Evolutionary conservation across 2,329 filamentous ascomycete genomes (phyloP), one percentile per base, ranked within the genome.

Genomic region (Fusarium sp.): DNA sequence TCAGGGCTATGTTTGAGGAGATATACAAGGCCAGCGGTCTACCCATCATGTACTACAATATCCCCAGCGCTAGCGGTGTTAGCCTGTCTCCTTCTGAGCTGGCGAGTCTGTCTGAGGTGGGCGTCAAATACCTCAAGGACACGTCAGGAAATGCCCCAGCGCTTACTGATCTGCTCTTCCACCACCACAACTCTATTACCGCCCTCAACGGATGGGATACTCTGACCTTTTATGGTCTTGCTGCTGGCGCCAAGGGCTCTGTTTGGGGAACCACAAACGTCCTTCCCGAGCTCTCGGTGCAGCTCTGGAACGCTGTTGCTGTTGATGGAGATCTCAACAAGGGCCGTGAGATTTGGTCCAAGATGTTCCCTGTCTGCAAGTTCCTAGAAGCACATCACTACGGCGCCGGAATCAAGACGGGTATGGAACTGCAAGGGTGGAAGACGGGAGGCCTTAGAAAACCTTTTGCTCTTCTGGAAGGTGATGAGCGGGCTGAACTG

Each of bases 201-300:
- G 74, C 78, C 0, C 82, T 84, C 67, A 84, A 84, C 53, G 81
- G 81, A 1, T 84, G 81, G 81, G 81, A 84, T 55, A 83, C 81
- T 0, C 70, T 84, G 13, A 84, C 81, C 0, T 84, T 84, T 65
- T 83, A 83, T 59, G 81, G 81, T 9, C 70, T 84, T 9, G 79
- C 78, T 0, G 80, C 81, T 1, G 81, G 81, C 0, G 79, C 80
- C 8, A 79, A 79, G 41, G 81, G 81, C 4, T 79, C 77, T 4
- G 78, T 83, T 1, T 83, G 81, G 81, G 81, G 81, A 1, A 79
- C 81, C 0, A 78, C 80, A 3, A 83, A 84, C 54, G 72, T 83
- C 13, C 79, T 83, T 9, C 81, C 81, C 0, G 80, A 83, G 59
- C 68, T 83, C 15, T 79, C 79, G 0, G 73, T 80, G 13, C 69